Evolutionary conservation across 306 rosid species (phyloP).

Genomic region (Leucaena leucocephala): DNA sequence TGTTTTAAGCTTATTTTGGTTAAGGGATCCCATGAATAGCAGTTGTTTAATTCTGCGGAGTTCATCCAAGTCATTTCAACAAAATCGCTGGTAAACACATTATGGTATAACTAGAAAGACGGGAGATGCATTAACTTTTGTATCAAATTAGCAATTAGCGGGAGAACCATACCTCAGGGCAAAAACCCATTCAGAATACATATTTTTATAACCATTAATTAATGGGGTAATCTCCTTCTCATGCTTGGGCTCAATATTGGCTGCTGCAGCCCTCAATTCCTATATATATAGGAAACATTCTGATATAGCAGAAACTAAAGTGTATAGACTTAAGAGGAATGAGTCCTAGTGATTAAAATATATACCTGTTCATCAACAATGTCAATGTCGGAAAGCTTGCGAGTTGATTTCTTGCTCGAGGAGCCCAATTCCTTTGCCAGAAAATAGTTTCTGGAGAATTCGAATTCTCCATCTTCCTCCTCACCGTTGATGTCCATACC

Average conservation of each 20-base stretch:
- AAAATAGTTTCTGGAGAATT: conserved; percentile 85
- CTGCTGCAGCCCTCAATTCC: conserved; percentile 74
- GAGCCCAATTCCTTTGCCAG: conserved; percentile 77
- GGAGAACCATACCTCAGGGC: conserved; percentile 54
- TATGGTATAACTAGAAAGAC: neutral
- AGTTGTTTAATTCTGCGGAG: neutral
- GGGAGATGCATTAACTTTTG: neutral
- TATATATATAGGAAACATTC: conserved; percentile 27
- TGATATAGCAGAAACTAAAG: neutral
- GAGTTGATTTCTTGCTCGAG: conserved; percentile 67
- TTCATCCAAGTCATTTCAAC: conserved; percentile 1
- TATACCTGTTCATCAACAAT: conserved; percentile 84
- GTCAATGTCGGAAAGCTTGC: conserved; percentile 67
- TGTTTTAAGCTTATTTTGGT: neutral
- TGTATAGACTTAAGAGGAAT: neutral
- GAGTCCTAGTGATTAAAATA: neutral
- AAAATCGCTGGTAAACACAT: neutral
- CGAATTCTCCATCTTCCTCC: conserved; percentile 66
- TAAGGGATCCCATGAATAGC: neutral
- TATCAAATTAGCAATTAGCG: neutral
- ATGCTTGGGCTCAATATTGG: conserved; percentile 74
- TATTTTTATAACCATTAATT: conserved; percentile 56
- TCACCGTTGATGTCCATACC: conserved; percentile 56
- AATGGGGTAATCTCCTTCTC: conserved; percentile 57
- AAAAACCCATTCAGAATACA: conserved; percentile 65